Evolutionary conservation across 805 yeast species (phyloP).

Genomic region (Barnettozyma botsteinii): DNA sequence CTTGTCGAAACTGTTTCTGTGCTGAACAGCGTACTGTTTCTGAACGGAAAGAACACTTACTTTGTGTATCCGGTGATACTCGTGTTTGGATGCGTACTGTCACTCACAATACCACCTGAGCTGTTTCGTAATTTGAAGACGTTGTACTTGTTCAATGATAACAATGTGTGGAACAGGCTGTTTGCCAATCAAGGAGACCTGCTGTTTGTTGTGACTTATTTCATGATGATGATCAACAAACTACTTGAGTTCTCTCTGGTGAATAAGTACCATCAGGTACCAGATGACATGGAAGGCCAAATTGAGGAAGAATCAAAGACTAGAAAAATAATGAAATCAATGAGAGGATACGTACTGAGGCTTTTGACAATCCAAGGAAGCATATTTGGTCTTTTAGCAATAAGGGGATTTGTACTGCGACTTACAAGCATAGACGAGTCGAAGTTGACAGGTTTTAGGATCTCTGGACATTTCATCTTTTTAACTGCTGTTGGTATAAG

Average conservation of each 20-base stretch:
- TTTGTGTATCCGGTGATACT: slow-evolving; percentile 8
- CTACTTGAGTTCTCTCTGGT: slow-evolving; percentile 3
- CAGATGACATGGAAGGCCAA: slow-evolving; percentile 1
- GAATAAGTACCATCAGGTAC: slow-evolving; percentile 2
- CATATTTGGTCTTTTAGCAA: neutral
- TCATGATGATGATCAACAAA: slow-evolving; percentile 4
- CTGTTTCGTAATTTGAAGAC: slow-evolving; percentile 8
- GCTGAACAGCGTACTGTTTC: slow-evolving; percentile 2
- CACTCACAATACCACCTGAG: slow-evolving; percentile 6
- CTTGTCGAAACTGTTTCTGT: neutral
- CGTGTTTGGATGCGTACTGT: slow-evolving; percentile 5
- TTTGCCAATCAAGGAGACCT: slow-evolving; percentile 18
- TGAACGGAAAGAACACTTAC: slow-evolving; percentile 6
- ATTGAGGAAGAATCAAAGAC: neutral
- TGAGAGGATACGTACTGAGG: slow-evolving; percentile 5
- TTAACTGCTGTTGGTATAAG: slow-evolving; percentile 7
- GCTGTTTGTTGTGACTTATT: slow-evolving; percentile 10
- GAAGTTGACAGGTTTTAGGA: slow-evolving; percentile 6
- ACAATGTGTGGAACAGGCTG: slow-evolving; percentile 12
- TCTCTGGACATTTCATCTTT: slow-evolving; percentile 9
- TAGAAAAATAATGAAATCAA: neutral
- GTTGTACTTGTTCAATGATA: slow-evolving; percentile 9
- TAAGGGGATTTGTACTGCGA: slow-evolving; percentile 1
- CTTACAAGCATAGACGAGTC: slow-evolving; percentile 3
- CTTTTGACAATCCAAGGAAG: neutral